These are phyloP conservation scores for Athelia psychrophila DNA, from an alignment of 1,284 basidiomycete species.

Conservation along the genomic window DNA sequence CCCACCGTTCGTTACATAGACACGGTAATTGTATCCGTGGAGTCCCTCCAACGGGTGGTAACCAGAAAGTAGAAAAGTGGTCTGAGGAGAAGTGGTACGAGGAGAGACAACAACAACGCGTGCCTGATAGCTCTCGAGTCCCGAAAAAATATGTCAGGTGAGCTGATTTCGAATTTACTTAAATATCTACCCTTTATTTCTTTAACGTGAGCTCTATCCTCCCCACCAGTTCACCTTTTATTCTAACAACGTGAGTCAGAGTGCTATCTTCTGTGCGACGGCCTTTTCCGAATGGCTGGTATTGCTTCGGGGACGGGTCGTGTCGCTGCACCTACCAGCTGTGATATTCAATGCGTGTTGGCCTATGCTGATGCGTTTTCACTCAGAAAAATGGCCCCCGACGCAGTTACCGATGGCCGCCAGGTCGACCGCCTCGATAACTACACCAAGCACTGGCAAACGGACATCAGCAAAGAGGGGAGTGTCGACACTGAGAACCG, in stretches of 20 bases:
- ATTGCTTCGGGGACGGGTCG: constrained; percentile 34
- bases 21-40: no score
- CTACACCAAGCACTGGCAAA: constrained; percentile 95
- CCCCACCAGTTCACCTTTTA: not conserved
- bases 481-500: constrained; percentile 73
- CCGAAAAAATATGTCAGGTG: no score
- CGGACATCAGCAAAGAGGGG: constrained; percentile 75
- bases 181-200: no score
- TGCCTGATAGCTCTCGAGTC: no score
- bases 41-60: no score
- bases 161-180: no score
- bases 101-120: no score
- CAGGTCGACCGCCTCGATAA: constrained; percentile 81
- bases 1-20: no score
- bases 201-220: no score
- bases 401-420: constrained; percentile 60
- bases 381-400: constrained; percentile 24
- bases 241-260: not conserved
- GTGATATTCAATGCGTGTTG: constrained; percentile 2
- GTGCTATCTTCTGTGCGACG: constrained; percentile 13
- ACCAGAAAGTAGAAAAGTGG: no score
- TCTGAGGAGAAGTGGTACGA: no score
- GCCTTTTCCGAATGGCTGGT: constrained; percentile 19
- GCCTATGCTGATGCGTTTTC: not conserved
- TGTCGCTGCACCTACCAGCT: constrained; percentile 27